Evolutionary conservation across 2,329 filamentous ascomycete species (phyloP).

Genomic region (Tolypocladium sp.): DNA sequence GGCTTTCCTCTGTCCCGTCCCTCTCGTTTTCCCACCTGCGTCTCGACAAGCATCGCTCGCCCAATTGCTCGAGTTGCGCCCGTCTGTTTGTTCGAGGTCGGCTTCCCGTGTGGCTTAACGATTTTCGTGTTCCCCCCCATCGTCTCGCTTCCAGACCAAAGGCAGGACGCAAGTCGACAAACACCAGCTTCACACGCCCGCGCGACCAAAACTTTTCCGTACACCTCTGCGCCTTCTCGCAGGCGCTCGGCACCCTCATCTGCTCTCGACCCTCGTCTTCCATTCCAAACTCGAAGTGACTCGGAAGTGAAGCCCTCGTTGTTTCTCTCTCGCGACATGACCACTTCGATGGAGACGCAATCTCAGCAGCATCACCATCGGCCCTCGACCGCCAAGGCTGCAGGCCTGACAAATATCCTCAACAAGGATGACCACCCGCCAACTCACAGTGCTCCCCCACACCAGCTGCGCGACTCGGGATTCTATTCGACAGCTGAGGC

Average conservation of each 20-base stretch:
- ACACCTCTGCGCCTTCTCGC: not conserved
- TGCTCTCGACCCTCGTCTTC: not conserved
- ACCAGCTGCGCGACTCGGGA: conserved; percentile 30
- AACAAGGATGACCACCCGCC: conserved; percentile 24
- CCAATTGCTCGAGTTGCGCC: conserved; percentile 1
- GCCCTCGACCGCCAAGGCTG: conserved; percentile 18
- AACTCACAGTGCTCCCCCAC: conserved; percentile 15
- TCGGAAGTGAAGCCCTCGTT: not conserved
- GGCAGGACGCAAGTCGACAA: not conserved
- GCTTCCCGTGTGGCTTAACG: not conserved
- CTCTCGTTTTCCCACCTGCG: not conserved
- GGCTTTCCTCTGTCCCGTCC: not conserved
- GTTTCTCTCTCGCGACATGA: not conserved
- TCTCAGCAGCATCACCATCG: conserved; percentile 6
- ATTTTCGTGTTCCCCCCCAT: not conserved
- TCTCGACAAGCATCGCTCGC: not conserved
- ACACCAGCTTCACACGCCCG: not conserved
- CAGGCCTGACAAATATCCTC: conserved; percentile 28
- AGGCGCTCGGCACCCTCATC: not conserved
- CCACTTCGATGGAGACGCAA: conserved; percentile 11
- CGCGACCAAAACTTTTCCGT: not conserved
- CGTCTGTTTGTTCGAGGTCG: conserved; percentile 3
- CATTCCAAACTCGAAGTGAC: not conserved
- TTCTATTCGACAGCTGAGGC: conserved; percentile 34
- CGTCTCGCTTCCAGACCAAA: not conserved